Base-by-base conservation (phyloP, 306 rosid genomes). In the Rubus idaeus region DNA sequence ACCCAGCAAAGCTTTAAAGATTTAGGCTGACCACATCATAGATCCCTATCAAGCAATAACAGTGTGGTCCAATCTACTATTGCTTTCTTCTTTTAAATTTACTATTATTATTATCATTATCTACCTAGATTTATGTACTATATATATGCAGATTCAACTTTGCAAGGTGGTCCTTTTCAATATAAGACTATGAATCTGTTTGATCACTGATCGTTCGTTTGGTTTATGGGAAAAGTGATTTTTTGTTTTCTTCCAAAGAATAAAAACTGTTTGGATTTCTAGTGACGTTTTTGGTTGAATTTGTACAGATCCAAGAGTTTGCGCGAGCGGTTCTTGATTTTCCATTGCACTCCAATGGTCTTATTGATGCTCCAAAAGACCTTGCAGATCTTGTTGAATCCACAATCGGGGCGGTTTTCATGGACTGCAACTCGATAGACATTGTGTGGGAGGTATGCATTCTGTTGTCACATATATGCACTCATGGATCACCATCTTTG, bases 331-430 rank as follows among this genome's bases (percentile, higher is more conserved):
- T 87, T 5, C 6, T 14, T 1, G 72, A 78, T 0, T 87, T 79
- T 35, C 90, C 91, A 4, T 47, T 89, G 17, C 96, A 89, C 76
- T 91, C 96, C 1, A 84, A 87, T 76, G 91, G 89, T 0, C 75
- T 87, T 0, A 71, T 91, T 18, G 81, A 87, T 2, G 86, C 52
- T 10, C 96, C 96, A 0, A 89, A 89, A 52, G 57, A 63, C 42
- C 76, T 89, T 0, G 93, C 96, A 0, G 88, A 91, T 39, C 75
- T 89, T 50, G 90, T 89, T 4, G 91, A 91, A 73, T 89, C 93
- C 3, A 51, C 82, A 0, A 79, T 87, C 0, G 96, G 93, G 3
- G 93, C 96, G 0, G 79, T 90, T 51, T 90, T 78, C 74, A 64
- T 87, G 23, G 96, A 90, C 45, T 53, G 77, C 74, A 77, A 68